These are phyloP conservation scores for Schoenoplectus tabernaemontani DNA, from an alignment of 202 grass and related monocot genomes.

Conservation along the genomic window DNA sequence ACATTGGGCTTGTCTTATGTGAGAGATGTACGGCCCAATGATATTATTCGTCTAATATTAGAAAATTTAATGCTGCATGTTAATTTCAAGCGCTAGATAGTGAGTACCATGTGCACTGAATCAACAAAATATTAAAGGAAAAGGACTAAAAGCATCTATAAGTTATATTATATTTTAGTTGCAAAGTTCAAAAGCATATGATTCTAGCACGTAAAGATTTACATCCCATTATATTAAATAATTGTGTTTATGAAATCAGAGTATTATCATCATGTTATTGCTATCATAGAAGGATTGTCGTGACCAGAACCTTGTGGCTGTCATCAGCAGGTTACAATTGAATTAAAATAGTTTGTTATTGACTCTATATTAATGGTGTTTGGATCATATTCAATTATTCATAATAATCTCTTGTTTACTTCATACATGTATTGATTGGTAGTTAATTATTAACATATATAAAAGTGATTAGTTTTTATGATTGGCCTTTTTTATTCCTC, in stretches of 20 bases:
- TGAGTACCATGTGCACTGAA: too few relatives aligned
- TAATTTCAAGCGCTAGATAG: too few relatives aligned
- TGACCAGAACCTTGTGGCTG: neutral
- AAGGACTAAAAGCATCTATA: too few relatives aligned
- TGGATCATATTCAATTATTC: constrained; percentile 16
- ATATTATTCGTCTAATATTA: neutral
- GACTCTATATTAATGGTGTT: neutral
- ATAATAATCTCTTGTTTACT: neutral
- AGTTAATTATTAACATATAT: neutral
- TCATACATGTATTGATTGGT: constrained; percentile 3
- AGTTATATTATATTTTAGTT: neutral
- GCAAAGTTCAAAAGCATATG: neutral
- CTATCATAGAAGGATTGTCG: neutral
- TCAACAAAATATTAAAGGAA: too few relatives aligned
- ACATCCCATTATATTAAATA: neutral
- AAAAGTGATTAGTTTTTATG: neutral
- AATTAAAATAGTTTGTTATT: neutral
- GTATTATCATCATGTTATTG: too few relatives aligned
- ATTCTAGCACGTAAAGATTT: neutral
- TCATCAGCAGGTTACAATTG: constrained; percentile 1
- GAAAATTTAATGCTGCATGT: neutral
- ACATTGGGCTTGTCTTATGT: constrained; percentile 14
- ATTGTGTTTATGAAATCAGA: neutral
- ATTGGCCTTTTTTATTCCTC: neutral
- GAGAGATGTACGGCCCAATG: constrained; percentile 1